Percentiles rank a stretch among this genome's conserved stretches.
Evolutionary conservation across 2,329 filamentous ascomycete genomes (phyloP).

Genomic region (Sphaerostilbella broomeana): DNA sequence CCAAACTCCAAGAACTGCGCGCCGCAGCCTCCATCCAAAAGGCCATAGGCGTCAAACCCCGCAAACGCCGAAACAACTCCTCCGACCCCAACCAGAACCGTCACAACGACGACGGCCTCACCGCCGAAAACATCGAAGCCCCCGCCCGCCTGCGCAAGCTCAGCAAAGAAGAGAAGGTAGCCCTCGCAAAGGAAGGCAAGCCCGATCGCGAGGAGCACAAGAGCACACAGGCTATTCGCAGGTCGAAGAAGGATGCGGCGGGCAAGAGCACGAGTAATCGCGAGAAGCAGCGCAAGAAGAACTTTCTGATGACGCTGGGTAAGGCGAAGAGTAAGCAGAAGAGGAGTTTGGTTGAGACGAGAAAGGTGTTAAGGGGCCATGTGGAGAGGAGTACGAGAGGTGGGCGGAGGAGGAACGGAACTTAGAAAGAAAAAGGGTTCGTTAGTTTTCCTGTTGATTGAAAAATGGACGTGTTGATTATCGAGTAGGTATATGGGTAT

Average conservation of each 20-base stretch:
- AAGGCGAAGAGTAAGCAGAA: constrained; percentile 96
- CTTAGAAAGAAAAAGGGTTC: not conserved
- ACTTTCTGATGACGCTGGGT: constrained; percentile 95
- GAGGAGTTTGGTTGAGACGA: constrained; percentile 81
- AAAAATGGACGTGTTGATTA: too few species aligned
- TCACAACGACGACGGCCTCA: constrained; percentile 81
- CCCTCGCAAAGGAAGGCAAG: constrained; percentile 75
- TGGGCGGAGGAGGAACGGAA: constrained; percentile 66
- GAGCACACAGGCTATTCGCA: constrained; percentile 74
- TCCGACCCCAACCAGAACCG: constrained; percentile 42
- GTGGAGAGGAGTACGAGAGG: constrained; percentile 77
- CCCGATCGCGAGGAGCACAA: constrained; percentile 74
- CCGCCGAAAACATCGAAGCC: constrained; percentile 85
- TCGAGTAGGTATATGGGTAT: too few species aligned
- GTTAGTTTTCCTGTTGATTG: too few species aligned
- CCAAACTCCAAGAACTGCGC: constrained; percentile 85
- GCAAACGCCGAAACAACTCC: constrained; percentile 42
- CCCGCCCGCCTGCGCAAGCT: constrained; percentile 73
- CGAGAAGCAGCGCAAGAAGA: constrained; percentile 96
- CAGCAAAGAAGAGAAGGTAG: constrained; percentile 85
- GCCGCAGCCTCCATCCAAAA: constrained; percentile 66
- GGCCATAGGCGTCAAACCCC: constrained; percentile 38
- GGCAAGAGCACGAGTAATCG: constrained; percentile 97
- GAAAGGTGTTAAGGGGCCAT: constrained; percentile 73
- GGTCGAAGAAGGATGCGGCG: constrained; percentile 78